These are phyloP conservation scores for Cutaneotrichosporon mucoides DNA, from an alignment of 1,284 basidiomycete genomes.

Conservation along the genomic window DNA sequence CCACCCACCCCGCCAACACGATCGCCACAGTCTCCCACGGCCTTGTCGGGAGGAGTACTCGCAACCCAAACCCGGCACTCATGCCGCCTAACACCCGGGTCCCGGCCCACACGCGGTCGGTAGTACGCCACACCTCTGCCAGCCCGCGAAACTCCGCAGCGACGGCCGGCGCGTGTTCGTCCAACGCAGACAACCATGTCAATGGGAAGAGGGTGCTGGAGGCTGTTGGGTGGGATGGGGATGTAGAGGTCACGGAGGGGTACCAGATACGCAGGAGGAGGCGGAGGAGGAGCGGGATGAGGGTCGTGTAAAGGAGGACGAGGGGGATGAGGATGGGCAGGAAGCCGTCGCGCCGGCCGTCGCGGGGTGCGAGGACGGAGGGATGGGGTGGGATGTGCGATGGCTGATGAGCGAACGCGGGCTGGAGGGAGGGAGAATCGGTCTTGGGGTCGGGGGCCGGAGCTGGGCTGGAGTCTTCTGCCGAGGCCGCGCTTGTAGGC, in stretches of 20 bases:
- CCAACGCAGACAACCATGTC: not conserved
- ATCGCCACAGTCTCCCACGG: constrained; percentile 72
- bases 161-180: not conserved
- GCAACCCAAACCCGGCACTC: constrained; percentile 67
- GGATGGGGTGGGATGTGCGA: too few relatives aligned
- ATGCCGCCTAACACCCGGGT: constrained; percentile 79
- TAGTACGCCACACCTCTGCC: constrained; percentile 45
- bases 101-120: constrained; percentile 76
- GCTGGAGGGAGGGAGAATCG: not conserved
- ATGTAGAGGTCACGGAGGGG: not conserved
- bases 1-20: constrained; percentile 70
- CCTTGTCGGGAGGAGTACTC: constrained; percentile 47
- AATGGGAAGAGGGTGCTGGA: too few relatives aligned
- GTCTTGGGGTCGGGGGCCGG: not conserved
- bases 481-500: too few relatives aligned
- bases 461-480: not conserved
- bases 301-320: constrained; percentile 76
- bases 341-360: constrained; percentile 37
- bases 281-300: constrained; percentile 79
- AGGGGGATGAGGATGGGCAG: constrained; percentile 66
- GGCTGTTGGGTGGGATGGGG: too few relatives aligned
- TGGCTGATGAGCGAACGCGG: not conserved
- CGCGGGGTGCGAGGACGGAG: constrained; percentile 2
- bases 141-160: not conserved
- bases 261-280: constrained; percentile 76